Conservation (phyloP, 352 stramenopile genomes). For the Vaucheria bursata region DNA sequence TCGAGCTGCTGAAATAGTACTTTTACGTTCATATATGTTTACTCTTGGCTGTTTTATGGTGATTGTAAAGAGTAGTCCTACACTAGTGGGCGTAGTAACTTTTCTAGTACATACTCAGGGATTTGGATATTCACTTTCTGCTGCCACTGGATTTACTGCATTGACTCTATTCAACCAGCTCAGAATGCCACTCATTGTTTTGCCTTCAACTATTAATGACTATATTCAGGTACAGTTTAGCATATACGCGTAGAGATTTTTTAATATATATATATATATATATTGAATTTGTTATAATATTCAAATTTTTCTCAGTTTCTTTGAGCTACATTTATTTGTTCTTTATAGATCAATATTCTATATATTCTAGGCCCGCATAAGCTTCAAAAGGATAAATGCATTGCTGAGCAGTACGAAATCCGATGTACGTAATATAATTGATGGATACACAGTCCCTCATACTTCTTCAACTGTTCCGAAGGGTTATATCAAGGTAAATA, state of each 20-base stretch:
- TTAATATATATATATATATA: neutral
- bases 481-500: no score
- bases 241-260: neutral
- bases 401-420: constrained; percentile 22
- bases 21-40: constrained; percentile 44
- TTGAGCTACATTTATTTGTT: constrained; percentile 6
- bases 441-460: no score
- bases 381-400: constrained; percentile 28
- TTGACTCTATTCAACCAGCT: constrained; percentile 91
- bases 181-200: constrained; percentile 91
- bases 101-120: constrained; percentile 44
- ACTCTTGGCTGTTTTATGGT: constrained; percentile 47
- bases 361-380: constrained; percentile 24
- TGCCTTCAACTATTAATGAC: constrained; percentile 81
- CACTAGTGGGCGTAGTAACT: constrained; percentile 35
- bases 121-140: constrained; percentile 67
- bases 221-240: constrained; percentile 28
- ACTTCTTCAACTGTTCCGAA: no score
- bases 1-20: constrained; percentile 22
- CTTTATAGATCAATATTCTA: neutral
- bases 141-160: constrained; percentile 79
- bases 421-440: constrained; percentile 16
- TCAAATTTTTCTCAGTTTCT: constrained; percentile 4
- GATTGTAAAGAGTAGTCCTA: constrained; percentile 30
- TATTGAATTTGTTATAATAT: neutral